Evolutionary conservation across 2,329 filamentous ascomycete genomes (phyloP).

Genomic region (Pseudofabraea citricarpa): DNA sequence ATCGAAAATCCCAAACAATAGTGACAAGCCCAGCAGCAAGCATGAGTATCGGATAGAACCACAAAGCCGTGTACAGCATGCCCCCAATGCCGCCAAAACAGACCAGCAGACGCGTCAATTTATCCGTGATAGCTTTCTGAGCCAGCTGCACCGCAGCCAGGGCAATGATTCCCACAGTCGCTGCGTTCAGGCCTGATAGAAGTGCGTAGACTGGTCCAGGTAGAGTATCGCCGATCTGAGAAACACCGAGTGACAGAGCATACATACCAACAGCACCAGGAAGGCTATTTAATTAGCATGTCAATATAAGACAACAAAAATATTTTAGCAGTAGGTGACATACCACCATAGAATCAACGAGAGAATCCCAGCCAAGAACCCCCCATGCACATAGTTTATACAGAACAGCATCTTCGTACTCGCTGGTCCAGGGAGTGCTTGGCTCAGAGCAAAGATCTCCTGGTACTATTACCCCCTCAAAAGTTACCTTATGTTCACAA

Average conservation of each 20-base stretch:
- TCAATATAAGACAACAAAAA: no score
- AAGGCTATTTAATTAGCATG: no score
- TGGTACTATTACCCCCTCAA: conserved; percentile 54
- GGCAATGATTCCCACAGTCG: conserved; percentile 68
- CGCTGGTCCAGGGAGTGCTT: conserved; percentile 62
- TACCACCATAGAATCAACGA: no score
- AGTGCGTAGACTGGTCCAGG: conserved; percentile 62
- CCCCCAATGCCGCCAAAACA: conserved; percentile 60
- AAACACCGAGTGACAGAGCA: conserved; percentile 59
- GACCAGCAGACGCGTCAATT: conserved; percentile 56
- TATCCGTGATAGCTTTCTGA: conserved; percentile 63
- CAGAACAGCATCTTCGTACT: conserved; percentile 71
- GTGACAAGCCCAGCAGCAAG: conserved; percentile 46
- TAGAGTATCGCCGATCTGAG: conserved; percentile 51
- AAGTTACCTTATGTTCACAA: conserved; percentile 52
- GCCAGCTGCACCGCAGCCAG: conserved; percentile 65
- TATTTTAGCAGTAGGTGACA: no score
- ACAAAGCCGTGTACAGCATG: conserved; percentile 65
- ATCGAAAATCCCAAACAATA: conserved; percentile 50
- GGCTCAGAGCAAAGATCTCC: conserved; percentile 66
- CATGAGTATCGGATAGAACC: conserved; percentile 70
- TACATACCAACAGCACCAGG: conserved; percentile 70
- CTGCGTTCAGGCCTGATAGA: conserved; percentile 66
- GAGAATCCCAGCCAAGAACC: conserved; percentile 49
- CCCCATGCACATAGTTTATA: conserved; percentile 59